phyloP scores from a whole-genome alignment of 2,329 filamentous ascomycete species.

The Fusarium humuli region DNA sequence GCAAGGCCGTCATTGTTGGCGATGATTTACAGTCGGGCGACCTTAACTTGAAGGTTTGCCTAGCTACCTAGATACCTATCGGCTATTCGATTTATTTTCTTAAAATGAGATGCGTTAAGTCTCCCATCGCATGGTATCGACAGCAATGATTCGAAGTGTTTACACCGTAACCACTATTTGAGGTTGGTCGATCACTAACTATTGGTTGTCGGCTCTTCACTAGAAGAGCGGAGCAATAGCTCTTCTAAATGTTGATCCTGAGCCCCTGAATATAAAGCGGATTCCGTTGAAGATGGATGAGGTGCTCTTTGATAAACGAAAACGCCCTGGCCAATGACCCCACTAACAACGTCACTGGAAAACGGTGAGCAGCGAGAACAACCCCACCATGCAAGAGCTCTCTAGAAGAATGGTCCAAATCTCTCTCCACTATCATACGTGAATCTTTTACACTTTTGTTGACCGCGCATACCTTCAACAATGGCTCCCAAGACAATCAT shows the following conservation, averaged over 20 bases:
- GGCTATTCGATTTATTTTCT: not conserved
- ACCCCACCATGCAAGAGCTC: constrained; percentile 33
- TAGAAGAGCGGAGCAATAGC: not conserved
- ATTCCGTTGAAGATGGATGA: constrained; percentile 11
- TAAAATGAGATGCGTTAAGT: not conserved
- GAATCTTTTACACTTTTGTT: constrained; percentile 5
- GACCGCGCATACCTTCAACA: constrained; percentile 39
- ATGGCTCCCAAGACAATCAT: constrained; percentile 96
- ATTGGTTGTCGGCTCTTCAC: not conserved
- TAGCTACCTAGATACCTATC: not conserved
- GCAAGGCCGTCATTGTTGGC: constrained; percentile 12
- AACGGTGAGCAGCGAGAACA: constrained; percentile 1
- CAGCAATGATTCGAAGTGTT: not conserved
- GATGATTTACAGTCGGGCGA: not conserved
- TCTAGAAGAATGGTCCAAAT: constrained; percentile 14
- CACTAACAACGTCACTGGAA: constrained; percentile 42
- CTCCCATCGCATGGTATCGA: not conserved
- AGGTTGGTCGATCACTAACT: not conserved
- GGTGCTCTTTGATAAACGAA: constrained; percentile 1
- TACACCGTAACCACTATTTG: not conserved
- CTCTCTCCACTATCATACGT: constrained; percentile 39
- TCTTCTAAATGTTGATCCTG: not conserved
- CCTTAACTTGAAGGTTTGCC: not conserved
- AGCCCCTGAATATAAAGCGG: constrained; percentile 12
- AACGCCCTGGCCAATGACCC: constrained; percentile 25